Evolutionary conservation across 1,284 basidiomycete species (phyloP), one percentile per base, ranked within the genome.

Genomic region (Leccinum subatratum): DNA sequence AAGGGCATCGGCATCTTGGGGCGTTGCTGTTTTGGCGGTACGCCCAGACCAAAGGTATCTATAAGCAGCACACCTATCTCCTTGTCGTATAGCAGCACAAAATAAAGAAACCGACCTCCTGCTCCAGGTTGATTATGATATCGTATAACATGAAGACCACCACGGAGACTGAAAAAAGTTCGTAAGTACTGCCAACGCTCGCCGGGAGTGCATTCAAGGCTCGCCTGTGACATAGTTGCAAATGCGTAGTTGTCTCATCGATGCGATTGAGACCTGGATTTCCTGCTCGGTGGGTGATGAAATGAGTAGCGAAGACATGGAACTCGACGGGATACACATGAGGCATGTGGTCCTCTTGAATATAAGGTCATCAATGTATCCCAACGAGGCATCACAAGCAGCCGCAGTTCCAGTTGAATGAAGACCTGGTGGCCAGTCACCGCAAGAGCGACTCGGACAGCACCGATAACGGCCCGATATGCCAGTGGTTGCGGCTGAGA

Each of bases 31-130:
- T 42, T 34, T 11, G 62, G 42, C 16, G 63, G 48, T 68, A 65
- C 42, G 30, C 34, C 73, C 73, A 72, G 16, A 74, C 66, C 37
- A 73, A 64, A 32, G 32, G 39, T 62, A 72, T 64, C 73, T 74
- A 30, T 20, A 45, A 6, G 28, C 7, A 30, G 2, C 1, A 39
- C 8, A 37, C 57, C 32, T 4, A 25, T 28, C 32, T 6, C n/a
- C 3, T 18, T 7, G 16, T 61, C n/a, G 1, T 5, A 39, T 25
- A 12, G 48, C 18, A 14, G 37, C n/a, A 12, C 11, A n/a, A 25
- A 3, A 39, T 39, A 54, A 45, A 14, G n/a, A 51, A 63, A 42
- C 63, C 0, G 16, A 68, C 71, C 65, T 74, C 71, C 28, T 59
- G 59, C 28, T 72, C 16, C 51, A 72, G 25, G 32, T 72, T 72